Evolutionary conservation across 2,329 filamentous ascomycete genomes (phyloP).

Genomic region (Lachnellula suecica): DNA sequence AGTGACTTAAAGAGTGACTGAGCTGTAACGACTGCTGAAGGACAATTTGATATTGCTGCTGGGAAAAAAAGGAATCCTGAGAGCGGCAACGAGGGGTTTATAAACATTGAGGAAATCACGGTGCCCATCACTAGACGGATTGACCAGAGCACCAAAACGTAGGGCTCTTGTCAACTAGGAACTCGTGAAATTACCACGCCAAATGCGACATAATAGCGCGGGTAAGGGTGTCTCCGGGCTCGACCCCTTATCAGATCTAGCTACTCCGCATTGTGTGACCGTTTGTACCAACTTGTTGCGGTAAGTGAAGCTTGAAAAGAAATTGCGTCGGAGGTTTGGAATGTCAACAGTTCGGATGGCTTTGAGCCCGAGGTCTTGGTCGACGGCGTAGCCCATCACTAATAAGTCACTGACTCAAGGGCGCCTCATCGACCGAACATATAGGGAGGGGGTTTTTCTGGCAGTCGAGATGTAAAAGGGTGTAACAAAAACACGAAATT

Average conservation of each 20-base stretch:
- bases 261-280: background rate
- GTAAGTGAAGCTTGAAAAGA: conserved; percentile 2
- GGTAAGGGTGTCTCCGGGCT: background rate
- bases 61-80: background rate
- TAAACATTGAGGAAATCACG: background rate
- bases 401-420: no score
- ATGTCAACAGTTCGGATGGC: background rate
- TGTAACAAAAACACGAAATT: no score
- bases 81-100: background rate
- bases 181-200: background rate
- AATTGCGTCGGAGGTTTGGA: conserved; percentile 8
- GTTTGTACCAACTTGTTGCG: background rate
- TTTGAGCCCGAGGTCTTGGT: background rate
- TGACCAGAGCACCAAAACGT: no score
- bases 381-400: no score
- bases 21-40: conserved; percentile 4
- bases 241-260: no score
- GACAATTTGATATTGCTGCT: background rate
- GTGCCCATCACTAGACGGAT: background rate
- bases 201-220: background rate
- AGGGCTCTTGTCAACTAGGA: background rate
- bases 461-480: no score
- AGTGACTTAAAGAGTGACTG: conserved; percentile 10
- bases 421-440: no score
- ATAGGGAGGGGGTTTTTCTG: no score